Evolutionary conservation across 106 monocot species (phyloP).

Genomic region (Dendrobium nobile): DNA sequence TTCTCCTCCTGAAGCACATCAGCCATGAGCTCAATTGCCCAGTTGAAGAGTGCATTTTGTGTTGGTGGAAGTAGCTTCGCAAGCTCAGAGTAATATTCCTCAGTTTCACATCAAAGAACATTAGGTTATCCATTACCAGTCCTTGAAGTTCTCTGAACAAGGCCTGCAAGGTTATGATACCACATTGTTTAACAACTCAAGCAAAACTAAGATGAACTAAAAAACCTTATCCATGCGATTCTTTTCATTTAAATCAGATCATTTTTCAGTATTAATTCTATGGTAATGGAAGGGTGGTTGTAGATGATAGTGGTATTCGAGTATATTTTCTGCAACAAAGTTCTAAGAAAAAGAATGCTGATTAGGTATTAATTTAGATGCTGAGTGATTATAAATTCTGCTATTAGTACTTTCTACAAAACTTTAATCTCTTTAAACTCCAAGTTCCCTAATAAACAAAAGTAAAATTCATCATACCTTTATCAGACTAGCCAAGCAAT

Average conservation of each 20-base stretch:
- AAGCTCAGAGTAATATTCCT: slow-evolving; percentile 17
- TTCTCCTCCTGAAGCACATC: slow-evolving; percentile 22
- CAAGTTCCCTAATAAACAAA: background rate
- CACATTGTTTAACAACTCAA: too few relatives aligned
- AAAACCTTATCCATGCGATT: too few relatives aligned
- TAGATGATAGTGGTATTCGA: too few relatives aligned
- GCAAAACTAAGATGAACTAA: too few relatives aligned
- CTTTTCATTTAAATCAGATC: too few relatives aligned
- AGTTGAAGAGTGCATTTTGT: slow-evolving; percentile 16
- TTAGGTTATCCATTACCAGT: slow-evolving; percentile 17
- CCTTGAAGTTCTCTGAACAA: slow-evolving; percentile 26
- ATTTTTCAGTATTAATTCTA: too few relatives aligned
- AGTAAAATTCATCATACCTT: slow-evolving; percentile 16
- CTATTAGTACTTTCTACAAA: too few relatives aligned
- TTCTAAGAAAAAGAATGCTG: too few relatives aligned
- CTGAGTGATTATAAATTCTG: too few relatives aligned
- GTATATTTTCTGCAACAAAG: too few relatives aligned
- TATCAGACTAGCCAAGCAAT: slow-evolving; percentile 46
- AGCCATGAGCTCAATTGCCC: slow-evolving; percentile 24
- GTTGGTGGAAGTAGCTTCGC: slow-evolving; percentile 16
- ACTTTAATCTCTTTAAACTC: background rate
- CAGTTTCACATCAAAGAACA: slow-evolving; percentile 16
- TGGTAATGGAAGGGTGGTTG: too few relatives aligned
- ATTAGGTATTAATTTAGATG: too few relatives aligned
- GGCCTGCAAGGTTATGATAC: slow-evolving; percentile 8